Conservation (phyloP, 768 basidiomycete genomes). For the Naganishia randhawae region DNA sequence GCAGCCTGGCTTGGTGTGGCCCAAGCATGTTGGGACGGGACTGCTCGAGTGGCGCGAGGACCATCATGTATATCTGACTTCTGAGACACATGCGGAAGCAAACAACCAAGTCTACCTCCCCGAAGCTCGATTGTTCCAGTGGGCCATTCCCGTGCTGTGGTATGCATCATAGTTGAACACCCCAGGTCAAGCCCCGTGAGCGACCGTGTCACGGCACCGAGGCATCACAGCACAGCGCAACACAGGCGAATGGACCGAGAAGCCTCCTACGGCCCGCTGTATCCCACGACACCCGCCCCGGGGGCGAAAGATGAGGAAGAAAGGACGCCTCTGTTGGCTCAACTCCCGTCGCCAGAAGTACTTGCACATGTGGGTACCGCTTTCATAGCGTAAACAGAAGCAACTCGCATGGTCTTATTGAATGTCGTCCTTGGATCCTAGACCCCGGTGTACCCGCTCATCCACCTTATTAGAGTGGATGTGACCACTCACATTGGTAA, state of each 20-base stretch:
- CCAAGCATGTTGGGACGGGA: too few relatives aligned
- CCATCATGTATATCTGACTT: conserved; percentile 6
- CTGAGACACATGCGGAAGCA: conserved; percentile 2
- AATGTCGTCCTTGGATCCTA: neutral
- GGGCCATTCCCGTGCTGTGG: too few relatives aligned
- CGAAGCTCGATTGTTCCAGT: too few relatives aligned
- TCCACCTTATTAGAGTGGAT: conserved; percentile 65
- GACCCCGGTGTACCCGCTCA: conserved; percentile 71
- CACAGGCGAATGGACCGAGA: neutral
- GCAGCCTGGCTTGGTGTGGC: too few relatives aligned
- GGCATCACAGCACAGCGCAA: neutral
- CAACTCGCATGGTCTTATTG: neutral
- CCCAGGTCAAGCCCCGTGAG: neutral
- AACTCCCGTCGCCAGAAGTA: conserved; percentile 20
- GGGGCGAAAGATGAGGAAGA: conserved; percentile 23
- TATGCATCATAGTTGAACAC: too few relatives aligned
- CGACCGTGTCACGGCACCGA: neutral
- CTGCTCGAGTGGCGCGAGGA: too few relatives aligned
- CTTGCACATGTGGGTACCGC: conserved; percentile 22
- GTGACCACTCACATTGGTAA: conserved; percentile 50
- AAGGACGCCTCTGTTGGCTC: conserved; percentile 21
- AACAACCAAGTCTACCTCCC: neutral
- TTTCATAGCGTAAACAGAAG: neutral
- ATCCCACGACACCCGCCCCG: conserved; percentile 12
- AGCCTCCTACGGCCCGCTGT: conserved; percentile 2